Evolutionary conservation across 2,329 filamentous ascomycete genomes (phyloP), one percentile per base, ranked within the genome.

Genomic region (Xylaria sp.): DNA sequence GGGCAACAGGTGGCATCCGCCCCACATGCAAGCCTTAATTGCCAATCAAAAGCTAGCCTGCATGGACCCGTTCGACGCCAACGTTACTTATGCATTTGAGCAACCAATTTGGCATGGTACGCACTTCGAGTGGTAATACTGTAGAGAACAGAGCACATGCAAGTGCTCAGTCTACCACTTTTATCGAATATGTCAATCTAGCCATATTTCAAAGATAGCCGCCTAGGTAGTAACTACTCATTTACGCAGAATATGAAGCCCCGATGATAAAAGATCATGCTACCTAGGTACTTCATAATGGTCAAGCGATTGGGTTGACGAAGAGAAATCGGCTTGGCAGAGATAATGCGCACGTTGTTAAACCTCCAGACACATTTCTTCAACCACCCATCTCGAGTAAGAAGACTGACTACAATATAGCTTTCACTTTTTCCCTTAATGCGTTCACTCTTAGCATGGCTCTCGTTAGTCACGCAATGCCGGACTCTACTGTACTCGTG

Each of bases 1-100:
- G 73, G 74, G 76, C 76, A 77, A 78, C 76, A 13, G 59, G 23
- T 0, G 2, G 13, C 10, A 23, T 6, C 3, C 1, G 20, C 20
- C 20, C 52, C 52, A 56, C 23, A 18, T 43, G n/a, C 3, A 0
- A n/a, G 15, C 41, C 9, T 1, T 15, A 7, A 36, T 13, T 33
- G 36, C 68, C 64, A 69, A 69, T 63, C 48, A 51, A 36, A 36
- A 23, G 20, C 0, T 4, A 41, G 25, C 36, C 15, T 2, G 39
- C 1, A 10, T 31, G 5, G 49, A 48, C 54, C 43, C 52, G 39
- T 55, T 25, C 8, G n/a, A 59, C 4, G 23, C 52, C 43, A 55
- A 55, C 28, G 63, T 58, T 28, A 46, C 46, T 58, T 28, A 46
- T 36, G 36, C 41, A 18, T 28, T n/a, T 57, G 25, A 43, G n/a